Percentiles rank a stretch among this genome's conserved stretches.
Conservation (phyloP, 805 yeast genomes). For the Maudiozyma saulgeensis region DNA sequence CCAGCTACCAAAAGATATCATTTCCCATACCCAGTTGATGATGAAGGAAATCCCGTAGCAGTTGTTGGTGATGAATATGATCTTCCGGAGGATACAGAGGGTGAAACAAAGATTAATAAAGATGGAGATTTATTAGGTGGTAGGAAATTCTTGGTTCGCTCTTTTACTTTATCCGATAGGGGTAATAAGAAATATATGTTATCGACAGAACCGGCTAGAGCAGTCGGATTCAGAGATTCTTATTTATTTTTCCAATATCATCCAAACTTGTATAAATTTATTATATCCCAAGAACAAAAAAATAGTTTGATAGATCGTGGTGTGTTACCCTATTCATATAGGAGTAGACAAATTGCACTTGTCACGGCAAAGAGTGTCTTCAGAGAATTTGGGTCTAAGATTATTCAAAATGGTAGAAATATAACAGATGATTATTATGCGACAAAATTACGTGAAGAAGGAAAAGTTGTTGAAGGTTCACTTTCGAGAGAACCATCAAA, state of each 20-base stretch:
- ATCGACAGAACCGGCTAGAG: slow-evolving; percentile 91
- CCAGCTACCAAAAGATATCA: slow-evolving; percentile 29
- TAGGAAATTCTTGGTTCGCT: slow-evolving; percentile 62
- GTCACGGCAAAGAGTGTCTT: slow-evolving; percentile 86
- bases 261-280: slow-evolving; percentile 60
- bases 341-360: slow-evolving; percentile 79
- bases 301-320: slow-evolving; percentile 72
- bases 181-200: slow-evolving; percentile 79
- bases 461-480: slow-evolving; percentile 61
- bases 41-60: slow-evolving; percentile 55
- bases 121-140: slow-evolving; percentile 63
- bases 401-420: slow-evolving; percentile 69
- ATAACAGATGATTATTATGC: slow-evolving; percentile 87
- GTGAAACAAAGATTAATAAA: slow-evolving; percentile 61
- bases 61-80: slow-evolving; percentile 70
- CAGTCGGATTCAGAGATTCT: slow-evolving; percentile 89
- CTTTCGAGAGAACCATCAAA: slow-evolving; percentile 13
- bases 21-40: slow-evolving; percentile 44
- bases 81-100: slow-evolving; percentile 67
- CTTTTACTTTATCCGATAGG: slow-evolving; percentile 45
- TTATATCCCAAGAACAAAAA: slow-evolving; percentile 69
- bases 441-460: slow-evolving; percentile 36
- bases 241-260: slow-evolving; percentile 84
- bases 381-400: slow-evolving; percentile 84
- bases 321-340: slow-evolving; percentile 79